Base-by-base conservation (phyloP, 345 rosid species). In the Eucalyptus dawsonii region DNA sequence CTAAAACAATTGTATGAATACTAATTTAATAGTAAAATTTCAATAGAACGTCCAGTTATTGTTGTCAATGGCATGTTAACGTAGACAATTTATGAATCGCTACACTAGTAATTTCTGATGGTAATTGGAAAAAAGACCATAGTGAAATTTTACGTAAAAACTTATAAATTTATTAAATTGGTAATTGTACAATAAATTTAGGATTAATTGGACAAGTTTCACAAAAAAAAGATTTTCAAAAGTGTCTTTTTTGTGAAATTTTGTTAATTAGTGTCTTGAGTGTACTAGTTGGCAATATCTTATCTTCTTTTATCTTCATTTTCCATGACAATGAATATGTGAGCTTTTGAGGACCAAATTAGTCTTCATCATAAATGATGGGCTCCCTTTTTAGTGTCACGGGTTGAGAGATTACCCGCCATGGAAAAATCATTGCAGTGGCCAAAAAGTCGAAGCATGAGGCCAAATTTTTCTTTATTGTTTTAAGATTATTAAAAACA, bases 61-160 rank as follows among this genome's bases (percentile, higher is more conserved):
- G 1, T 6, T 7, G 8, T 45, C 47, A 45, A 13, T 29, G 34
- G 2, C 31, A 62, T 0, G 8, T 3, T 27, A 7, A 6, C 0
- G 3, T 29, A 29, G 9, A 56, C 31, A 62, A 29, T 7, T 62
- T 62, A 14, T 62, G 9, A 2, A 62, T 62, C 0, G 16, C 16
- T 6, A 27, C 7, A 6, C 12, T 5, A 56, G 29, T 0, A 6
- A 56, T 56, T 56, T 56, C 1, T 21, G 0, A 11, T 2, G 29
- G 1, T 8, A 12, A 62, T 27, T 62, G 14, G 17, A 27, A 1
- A 13, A 25, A 60, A 3, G 8, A 60, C 0, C 2, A 60, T 60
- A 60, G 3, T 60, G 15, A 11, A 60, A 60, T 25, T 60, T 60
- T 6, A 60, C 0, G n/a, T 2, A 60, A 60, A 58, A 62, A 6